Conservation (phyloP, 1,139 yeast genomes). For the Geotrichum fermentans region DNA sequence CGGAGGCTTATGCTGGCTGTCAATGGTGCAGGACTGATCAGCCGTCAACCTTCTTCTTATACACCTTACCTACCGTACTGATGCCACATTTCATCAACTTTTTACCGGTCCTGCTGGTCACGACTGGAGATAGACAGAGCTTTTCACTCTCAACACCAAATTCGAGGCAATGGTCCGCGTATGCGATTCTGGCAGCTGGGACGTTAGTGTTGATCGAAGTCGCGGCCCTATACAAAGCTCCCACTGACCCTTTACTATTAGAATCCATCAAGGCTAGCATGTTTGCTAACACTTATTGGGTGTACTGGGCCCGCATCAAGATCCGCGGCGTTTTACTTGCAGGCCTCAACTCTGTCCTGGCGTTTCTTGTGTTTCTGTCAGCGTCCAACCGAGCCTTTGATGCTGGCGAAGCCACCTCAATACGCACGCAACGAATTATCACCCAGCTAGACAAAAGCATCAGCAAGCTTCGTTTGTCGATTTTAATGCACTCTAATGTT, state of each 20-base stretch:
- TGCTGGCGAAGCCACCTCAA: constrained; percentile 14
- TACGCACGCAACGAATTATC: constrained; percentile 8
- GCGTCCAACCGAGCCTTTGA: constrained; percentile 27
- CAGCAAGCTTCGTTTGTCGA: constrained; percentile 16
- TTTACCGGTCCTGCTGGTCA: constrained; percentile 24
- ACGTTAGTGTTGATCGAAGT: constrained; percentile 19
- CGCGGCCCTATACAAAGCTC: constrained; percentile 14
- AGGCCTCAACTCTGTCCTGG: constrained; percentile 22
- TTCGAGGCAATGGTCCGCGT: constrained; percentile 24
- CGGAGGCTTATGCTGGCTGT: constrained; percentile 27
- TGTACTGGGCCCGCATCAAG: constrained; percentile 23
- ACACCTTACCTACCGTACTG: constrained; percentile 24
- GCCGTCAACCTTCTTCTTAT: constrained; percentile 24
- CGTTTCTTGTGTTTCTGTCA: constrained; percentile 22
- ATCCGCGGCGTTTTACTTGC: constrained; percentile 22
- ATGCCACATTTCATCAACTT: constrained; percentile 27
- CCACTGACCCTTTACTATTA: constrained; percentile 8
- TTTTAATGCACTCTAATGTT: constrained; percentile 18
- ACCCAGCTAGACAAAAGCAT: constrained; percentile 6
- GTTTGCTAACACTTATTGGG: constrained; percentile 23
- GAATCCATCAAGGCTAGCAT: constrained; percentile 14
- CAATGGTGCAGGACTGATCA: constrained; percentile 28
- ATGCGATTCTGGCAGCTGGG: constrained; percentile 16
- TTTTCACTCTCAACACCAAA: constrained; percentile 13
- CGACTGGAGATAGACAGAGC: constrained; percentile 17